phyloP scores from a whole-genome alignment of 1,139 yeast genomes.

The Geotrichum histeridarum region DNA sequence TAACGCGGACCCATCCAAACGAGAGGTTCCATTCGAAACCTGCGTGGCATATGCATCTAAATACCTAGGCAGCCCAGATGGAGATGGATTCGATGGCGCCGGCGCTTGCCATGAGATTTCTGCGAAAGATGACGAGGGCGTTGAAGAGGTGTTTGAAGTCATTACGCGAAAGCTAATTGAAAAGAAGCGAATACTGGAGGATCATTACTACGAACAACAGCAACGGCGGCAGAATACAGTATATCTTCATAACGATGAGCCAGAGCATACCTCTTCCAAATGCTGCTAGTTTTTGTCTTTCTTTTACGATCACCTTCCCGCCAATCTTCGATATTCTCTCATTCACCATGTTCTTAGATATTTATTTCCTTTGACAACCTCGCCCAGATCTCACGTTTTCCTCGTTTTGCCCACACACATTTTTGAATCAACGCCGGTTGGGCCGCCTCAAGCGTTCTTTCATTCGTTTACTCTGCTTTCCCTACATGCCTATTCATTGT shows the following conservation, averaged over 20 bases:
- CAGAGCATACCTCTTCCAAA: conserved; percentile 22
- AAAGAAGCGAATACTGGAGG: conserved; percentile 26
- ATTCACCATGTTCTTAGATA: neutral
- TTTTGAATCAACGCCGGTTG: too few species aligned
- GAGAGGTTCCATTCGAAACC: conserved; percentile 38
- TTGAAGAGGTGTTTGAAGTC: conserved; percentile 37
- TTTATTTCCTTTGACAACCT: neutral
- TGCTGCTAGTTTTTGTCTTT: conserved; percentile 15
- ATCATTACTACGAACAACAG: conserved; percentile 27
- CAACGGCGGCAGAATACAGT: conserved; percentile 30
- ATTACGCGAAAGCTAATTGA: conserved; percentile 35
- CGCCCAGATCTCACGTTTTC: too few species aligned
- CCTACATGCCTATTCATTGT: neutral
- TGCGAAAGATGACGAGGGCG: conserved; percentile 39
- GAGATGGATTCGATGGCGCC: conserved; percentile 19
- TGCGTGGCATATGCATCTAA: conserved; percentile 37
- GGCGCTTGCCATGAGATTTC: conserved; percentile 37
- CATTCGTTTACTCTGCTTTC: neutral
- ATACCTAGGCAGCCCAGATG: conserved; percentile 25
- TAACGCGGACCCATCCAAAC: conserved; percentile 34
- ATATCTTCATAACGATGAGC: conserved; percentile 34
- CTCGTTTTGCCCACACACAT: too few species aligned
- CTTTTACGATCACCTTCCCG: neutral
- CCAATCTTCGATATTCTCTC: neutral
- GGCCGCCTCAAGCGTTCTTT: neutral